phyloP scores from a whole-genome alignment of 768 basidiomycete genomes.

The Roridomyces roridus region DNA sequence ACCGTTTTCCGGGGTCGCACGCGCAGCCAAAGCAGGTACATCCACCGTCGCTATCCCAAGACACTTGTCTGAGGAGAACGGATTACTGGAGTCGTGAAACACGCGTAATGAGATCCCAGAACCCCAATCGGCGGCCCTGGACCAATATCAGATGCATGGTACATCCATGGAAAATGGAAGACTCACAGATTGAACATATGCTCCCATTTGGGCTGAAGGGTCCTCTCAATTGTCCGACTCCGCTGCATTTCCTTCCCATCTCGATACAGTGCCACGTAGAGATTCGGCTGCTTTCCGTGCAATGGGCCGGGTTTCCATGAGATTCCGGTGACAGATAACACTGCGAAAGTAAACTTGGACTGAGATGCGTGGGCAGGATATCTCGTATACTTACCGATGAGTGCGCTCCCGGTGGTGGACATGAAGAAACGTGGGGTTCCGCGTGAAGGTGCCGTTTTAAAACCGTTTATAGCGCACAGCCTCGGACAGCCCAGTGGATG shows the following conservation, averaged over 20 bases:
- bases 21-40: not conserved
- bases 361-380: no score
- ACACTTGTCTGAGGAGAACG: not conserved
- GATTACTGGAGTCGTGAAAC: not conserved
- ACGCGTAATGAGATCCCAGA: not conserved
- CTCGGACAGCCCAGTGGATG: no score
- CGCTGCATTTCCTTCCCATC: not conserved
- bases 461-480: no score
- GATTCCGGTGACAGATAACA: not conserved
- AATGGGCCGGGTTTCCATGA: not conserved
- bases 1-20: no score
- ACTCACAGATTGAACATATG: not conserved
- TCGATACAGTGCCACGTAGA: not conserved
- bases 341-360: no score
- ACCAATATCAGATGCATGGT: no score
- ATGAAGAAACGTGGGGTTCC: no score
- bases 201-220: no score
- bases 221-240: no score
- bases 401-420: no score
- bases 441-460: no score
- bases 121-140: not conserved
- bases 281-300: not conserved
- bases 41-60: not conserved
- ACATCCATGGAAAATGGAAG: not conserved
- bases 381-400: no score